phyloP scores from a whole-genome alignment of 352 stramenopile species.

The Pythium apleroticum region DNA sequence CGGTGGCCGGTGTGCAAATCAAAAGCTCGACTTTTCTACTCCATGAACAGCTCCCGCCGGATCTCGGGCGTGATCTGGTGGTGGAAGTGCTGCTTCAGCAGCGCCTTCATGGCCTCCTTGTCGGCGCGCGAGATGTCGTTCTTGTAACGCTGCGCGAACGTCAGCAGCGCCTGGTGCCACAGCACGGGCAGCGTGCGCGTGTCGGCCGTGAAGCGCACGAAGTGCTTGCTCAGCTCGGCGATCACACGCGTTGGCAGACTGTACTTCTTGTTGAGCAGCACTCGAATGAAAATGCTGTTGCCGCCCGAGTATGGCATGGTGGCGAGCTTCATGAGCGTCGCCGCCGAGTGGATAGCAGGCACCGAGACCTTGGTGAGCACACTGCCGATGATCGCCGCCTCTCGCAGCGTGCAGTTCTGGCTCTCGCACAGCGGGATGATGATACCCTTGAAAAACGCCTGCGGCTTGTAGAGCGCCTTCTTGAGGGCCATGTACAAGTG shows the following conservation, averaged over 20 bases:
- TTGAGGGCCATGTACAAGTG: conserved; percentile 99
- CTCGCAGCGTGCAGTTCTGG: conserved; percentile 94
- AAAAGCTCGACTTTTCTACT: conserved; percentile 30
- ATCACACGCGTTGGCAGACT: conserved; percentile 97
- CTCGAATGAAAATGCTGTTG: conserved; percentile 98
- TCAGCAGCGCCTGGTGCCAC: conserved; percentile 98
- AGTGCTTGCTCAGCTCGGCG: conserved; percentile 95
- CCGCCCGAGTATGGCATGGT: conserved; percentile 96
- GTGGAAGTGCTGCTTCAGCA: conserved; percentile 92
- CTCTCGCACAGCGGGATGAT: conserved; percentile 96
- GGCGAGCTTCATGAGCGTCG: conserved; percentile 98
- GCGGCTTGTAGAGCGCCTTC: conserved; percentile 99
- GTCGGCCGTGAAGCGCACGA: conserved; percentile 91
- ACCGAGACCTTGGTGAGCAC: conserved; percentile 98
- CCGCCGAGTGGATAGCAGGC: conserved; percentile 98
- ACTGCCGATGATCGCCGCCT: conserved; percentile 97
- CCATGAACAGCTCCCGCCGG: conserved; percentile 94
- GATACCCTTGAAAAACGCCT: conserved; percentile 99
- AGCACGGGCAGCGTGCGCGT: conserved; percentile 93
- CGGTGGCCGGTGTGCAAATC: not conserved
- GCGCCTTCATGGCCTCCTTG: conserved; percentile 93
- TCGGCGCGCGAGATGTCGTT: conserved; percentile 94
- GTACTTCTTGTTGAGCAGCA: conserved; percentile 99
- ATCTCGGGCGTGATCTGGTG: conserved; percentile 99
- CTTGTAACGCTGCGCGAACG: conserved; percentile 99